Conservation (phyloP, 352 stramenopile genomes). For the Globisporangium paddicum region DNA sequence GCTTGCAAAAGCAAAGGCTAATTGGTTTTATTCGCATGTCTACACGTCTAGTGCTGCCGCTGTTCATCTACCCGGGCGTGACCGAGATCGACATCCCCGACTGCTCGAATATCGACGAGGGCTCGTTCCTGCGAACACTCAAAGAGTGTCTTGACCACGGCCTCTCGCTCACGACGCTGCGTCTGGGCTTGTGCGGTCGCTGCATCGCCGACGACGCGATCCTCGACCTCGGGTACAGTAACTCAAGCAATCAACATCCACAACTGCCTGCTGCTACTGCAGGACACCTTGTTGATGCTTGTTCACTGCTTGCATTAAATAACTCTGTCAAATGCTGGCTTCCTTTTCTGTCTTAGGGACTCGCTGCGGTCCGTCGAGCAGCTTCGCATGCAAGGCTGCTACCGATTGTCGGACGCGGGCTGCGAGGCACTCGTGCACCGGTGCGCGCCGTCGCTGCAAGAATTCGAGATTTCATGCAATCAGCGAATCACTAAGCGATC, state of each 20-base stretch:
- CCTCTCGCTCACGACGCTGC: slow-evolving; percentile 45
- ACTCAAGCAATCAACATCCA: background rate
- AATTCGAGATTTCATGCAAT: slow-evolving; percentile 79
- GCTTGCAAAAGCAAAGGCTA: background rate
- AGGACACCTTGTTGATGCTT: no score
- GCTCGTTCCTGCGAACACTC: slow-evolving; percentile 44
- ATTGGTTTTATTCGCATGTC: background rate
- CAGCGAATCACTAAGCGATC: slow-evolving; percentile 73
- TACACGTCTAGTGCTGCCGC: slow-evolving; percentile 38
- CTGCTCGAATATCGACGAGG: slow-evolving; percentile 77
- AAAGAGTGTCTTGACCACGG: slow-evolving; percentile 43
- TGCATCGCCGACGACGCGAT: slow-evolving; percentile 76
- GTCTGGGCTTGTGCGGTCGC: slow-evolving; percentile 68
- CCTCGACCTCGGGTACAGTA: slow-evolving; percentile 43
- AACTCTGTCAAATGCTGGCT: background rate
- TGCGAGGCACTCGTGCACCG: slow-evolving; percentile 59
- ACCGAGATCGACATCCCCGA: slow-evolving; percentile 80
- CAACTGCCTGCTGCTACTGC: no score
- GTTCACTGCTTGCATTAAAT: no score
- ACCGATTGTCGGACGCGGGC: slow-evolving; percentile 64
- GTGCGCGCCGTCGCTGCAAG: slow-evolving; percentile 63
- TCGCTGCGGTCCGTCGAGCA: slow-evolving; percentile 59
- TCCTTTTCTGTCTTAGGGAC: slow-evolving; percentile 23
- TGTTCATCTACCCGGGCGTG: slow-evolving; percentile 82
- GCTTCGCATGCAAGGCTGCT: slow-evolving; percentile 68